A percentile compares a stretch with the other conserved stretches of the same genome.
These are phyloP conservation scores for Colletotrichum zoysiae DNA, from an alignment of 2,329 filamentous ascomycete genomes.

Conservation along the genomic window DNA sequence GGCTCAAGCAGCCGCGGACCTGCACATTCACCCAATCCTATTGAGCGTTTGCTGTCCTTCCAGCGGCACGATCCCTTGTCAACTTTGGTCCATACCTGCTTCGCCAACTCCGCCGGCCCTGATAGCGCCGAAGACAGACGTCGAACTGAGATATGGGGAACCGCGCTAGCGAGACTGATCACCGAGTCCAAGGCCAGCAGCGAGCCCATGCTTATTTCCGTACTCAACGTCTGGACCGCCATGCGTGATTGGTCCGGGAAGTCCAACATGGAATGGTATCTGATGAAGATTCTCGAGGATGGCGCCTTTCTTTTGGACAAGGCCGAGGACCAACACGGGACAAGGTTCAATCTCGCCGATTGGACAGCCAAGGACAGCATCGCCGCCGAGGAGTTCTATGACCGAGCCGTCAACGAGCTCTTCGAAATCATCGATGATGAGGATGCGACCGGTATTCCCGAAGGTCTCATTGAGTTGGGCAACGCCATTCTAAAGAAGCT, in stretches of 20 bases:
- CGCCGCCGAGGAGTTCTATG: slow-evolving; percentile 89
- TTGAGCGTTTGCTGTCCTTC: slow-evolving; percentile 88
- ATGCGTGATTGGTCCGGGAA: slow-evolving; percentile 92
- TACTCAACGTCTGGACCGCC: slow-evolving; percentile 88
- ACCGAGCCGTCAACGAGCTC: slow-evolving; percentile 81
- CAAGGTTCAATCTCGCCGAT: slow-evolving; percentile 77
- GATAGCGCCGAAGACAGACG: slow-evolving; percentile 85
- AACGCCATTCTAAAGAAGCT: slow-evolving; percentile 86
- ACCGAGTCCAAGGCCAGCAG: slow-evolving; percentile 80
- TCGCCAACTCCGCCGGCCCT: slow-evolving; percentile 86
- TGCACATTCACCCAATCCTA: slow-evolving; percentile 68
- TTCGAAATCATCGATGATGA: slow-evolving; percentile 90
- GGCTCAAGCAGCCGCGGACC: slow-evolving; percentile 46
- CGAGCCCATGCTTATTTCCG: slow-evolving; percentile 84
- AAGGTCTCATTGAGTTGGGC: slow-evolving; percentile 85
- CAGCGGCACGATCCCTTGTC: slow-evolving; percentile 90
- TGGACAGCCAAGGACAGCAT: slow-evolving; percentile 85
- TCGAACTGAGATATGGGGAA: slow-evolving; percentile 89
- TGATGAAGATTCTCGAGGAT: slow-evolving; percentile 94
- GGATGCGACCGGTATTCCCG: slow-evolving; percentile 86
- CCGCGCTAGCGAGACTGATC: slow-evolving; percentile 85
- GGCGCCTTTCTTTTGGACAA: slow-evolving; percentile 91
- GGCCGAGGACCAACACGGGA: slow-evolving; percentile 81
- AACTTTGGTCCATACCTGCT: slow-evolving; percentile 87
- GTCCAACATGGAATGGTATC: slow-evolving; percentile 90